Evolutionary conservation across 176 grass and related monocot genomes (phyloP), one percentile per base, ranked within the genome.

Genomic region (Carex kokanica): DNA sequence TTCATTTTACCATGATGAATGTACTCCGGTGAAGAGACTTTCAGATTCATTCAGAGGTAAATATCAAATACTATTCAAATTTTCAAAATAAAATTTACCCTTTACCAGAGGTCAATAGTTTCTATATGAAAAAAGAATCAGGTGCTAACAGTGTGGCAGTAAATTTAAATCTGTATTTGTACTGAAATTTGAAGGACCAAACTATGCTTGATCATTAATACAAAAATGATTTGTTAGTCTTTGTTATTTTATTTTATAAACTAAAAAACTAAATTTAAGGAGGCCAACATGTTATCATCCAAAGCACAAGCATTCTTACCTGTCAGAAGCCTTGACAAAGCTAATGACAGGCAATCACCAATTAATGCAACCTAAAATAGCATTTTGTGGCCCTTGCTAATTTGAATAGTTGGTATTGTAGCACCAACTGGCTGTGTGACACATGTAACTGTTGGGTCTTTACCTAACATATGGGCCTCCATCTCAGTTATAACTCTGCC

Each of bases 11-110:
- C 85, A 90, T 15, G 88, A 93, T 12, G 79, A 71, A 16, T 66
- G 80, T 3, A 29, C 64, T 15, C 85, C 85, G 1, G 27, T 84
- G 74, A 92, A 83, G 88, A 93, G 84, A 63, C 86, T 87, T 57
- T 85, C 89, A 24, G 84, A 99, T 86, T 88, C 85, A 20, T 89
- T 90, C 83, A 90, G 77, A 96, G 93, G 97, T 96, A 80, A 96
- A 89, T 74, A 88, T 21, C 68, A 81, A 20, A 65, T 87, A 81
- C 0, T 64, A 81, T 3, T 47, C 15, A 62, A 88, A 51, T 29
- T 14, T 86, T 24, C 25, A 69, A 20, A 40, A 12, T 59, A 58
- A 38, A 75, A 27, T 74, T 70, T 77, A 85, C 32, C n/a, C 40
- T 82, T 62, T 53, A 32, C 49, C 66, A 43, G 67, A 11, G 36